Evolutionary conservation across 2,329 filamentous ascomycete species (phyloP), one percentile per base, ranked within the genome.

Genomic region (Scedosporium aurantiacum): DNA sequence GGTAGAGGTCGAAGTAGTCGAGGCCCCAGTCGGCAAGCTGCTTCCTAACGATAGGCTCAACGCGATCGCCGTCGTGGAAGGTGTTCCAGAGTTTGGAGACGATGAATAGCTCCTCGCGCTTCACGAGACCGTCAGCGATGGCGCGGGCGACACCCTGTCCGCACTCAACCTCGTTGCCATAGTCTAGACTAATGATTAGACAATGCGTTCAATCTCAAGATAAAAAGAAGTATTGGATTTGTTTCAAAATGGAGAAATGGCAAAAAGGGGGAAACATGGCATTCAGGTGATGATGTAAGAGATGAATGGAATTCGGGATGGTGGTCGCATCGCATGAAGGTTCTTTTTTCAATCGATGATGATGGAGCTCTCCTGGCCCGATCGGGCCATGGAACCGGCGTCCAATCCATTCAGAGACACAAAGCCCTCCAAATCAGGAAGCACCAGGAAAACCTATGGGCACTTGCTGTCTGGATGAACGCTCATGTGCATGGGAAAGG

Each of bases 21-120:
- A 95, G 73, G 65, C 88, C 86, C 85, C 89, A 93, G 79, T 93
- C 89, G 66, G 84, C 82, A 64, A 92, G 85, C 76, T 92, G 89
- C 71, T 86, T 87, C 74, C 84, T 84, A 74, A 79, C 82, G 71
- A 94, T 91, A 63, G 86, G 85, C 75, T 87, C 84, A 64, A 93
- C 89, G 68, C 82, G 82, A 67, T 93, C 86, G 68, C 80, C 81
- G 69, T 93, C 88, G 79, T 96, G 90, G 83, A 91, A 96, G 66
- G 86, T 87, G 79, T 93, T 91, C 91, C 91, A 96, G 63, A 96
- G 87, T 81, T 96, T 96, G 75, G 88, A 91, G 66, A 92, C 89
- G 71, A 96, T 86, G 83, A 96, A 96, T 72, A 96, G 88, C 25
- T 96, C 90, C 75, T 89, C 85, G 63, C 90, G 72, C 25, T 66